Percentiles rank a stretch among this genome's conserved stretches.
These are phyloP conservation scores for Pisolithus orientalis DNA, from an alignment of 768 basidiomycete genomes.

Conservation along the genomic window DNA sequence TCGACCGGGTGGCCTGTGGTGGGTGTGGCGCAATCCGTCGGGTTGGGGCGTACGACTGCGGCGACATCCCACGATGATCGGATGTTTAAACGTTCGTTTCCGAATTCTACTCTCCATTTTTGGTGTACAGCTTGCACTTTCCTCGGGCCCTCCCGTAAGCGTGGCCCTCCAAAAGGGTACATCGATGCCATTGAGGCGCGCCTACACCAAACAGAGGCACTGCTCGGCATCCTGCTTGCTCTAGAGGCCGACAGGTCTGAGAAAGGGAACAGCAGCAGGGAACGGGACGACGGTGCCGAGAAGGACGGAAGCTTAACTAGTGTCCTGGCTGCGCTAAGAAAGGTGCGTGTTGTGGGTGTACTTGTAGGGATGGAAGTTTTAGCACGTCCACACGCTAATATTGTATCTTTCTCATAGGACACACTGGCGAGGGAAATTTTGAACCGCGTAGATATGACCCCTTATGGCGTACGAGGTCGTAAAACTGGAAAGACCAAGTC, in stretches of 20 bases:
- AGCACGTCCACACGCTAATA: neutral
- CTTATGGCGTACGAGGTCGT: slow-evolving; percentile 72
- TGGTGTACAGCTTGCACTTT: slow-evolving; percentile 60
- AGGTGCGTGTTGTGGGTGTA: slow-evolving; percentile 29
- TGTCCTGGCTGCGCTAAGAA: slow-evolving; percentile 44
- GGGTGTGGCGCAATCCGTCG: neutral
- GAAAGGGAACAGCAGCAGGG: slow-evolving; percentile 15
- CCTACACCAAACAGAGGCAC: slow-evolving; percentile 84
- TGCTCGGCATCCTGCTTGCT: slow-evolving; percentile 75
- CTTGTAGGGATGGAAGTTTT: neutral
- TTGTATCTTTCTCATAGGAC: slow-evolving; percentile 43
- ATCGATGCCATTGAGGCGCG: slow-evolving; percentile 92
- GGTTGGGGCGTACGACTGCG: neutral
- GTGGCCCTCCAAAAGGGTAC: slow-evolving; percentile 90
- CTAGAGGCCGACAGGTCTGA: slow-evolving; percentile 24
- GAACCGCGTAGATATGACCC: slow-evolving; percentile 71
- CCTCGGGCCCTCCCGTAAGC: slow-evolving; percentile 72
- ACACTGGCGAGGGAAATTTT: slow-evolving; percentile 76
- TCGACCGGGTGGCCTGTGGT: neutral
- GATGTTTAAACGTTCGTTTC: neutral
- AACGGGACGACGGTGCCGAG: slow-evolving; percentile 2
- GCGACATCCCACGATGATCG: neutral
- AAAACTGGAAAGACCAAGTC: slow-evolving; percentile 35
- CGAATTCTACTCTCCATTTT: neutral
- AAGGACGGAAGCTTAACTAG: slow-evolving; percentile 16